A percentile compares a stretch with the other conserved stretches of the same genome.
phyloP scores from a whole-genome alignment of 768 basidiomycete species.

The Mycena belliarum region DNA sequence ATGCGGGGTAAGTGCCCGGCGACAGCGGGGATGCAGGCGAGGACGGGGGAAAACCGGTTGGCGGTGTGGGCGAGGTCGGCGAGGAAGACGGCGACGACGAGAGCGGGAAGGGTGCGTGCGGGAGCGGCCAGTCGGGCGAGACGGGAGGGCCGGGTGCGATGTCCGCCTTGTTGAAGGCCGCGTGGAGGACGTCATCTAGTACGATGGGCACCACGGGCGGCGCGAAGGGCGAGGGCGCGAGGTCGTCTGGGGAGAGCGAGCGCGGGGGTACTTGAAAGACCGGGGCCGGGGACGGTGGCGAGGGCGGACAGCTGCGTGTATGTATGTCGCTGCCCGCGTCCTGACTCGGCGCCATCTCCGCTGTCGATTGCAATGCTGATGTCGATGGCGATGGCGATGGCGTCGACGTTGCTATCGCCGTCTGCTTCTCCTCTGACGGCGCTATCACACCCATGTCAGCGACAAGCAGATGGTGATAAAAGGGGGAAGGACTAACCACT shows the following conservation, averaged over 20 bases:
- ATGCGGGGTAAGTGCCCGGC: background rate
- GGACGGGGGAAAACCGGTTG: background rate
- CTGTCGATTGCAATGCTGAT: no score
- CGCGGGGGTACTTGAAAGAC: no score
- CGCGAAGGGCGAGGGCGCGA: conserved; percentile 21
- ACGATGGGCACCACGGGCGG: background rate
- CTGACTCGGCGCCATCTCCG: no score
- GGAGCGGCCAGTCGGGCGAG: conserved; percentile 20
- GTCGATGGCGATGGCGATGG: no score
- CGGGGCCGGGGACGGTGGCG: background rate
- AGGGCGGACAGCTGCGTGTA: no score
- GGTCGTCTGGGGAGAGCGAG: conserved; percentile 18
- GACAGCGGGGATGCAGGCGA: no score
- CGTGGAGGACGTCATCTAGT: background rate
- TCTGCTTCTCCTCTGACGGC: no score
- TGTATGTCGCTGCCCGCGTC: no score
- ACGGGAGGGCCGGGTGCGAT: conserved; percentile 12
- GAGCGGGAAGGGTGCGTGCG: conserved; percentile 13
- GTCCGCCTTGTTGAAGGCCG: background rate
- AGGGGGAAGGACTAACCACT: background rate
- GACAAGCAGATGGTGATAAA: background rate
- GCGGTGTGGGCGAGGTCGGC: background rate
- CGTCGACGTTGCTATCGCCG: no score
- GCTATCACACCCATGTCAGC: no score
- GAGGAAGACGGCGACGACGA: background rate